phyloP scores from a whole-genome alignment of 139 green algal species.

The Desmodesmus armatus region DNA sequence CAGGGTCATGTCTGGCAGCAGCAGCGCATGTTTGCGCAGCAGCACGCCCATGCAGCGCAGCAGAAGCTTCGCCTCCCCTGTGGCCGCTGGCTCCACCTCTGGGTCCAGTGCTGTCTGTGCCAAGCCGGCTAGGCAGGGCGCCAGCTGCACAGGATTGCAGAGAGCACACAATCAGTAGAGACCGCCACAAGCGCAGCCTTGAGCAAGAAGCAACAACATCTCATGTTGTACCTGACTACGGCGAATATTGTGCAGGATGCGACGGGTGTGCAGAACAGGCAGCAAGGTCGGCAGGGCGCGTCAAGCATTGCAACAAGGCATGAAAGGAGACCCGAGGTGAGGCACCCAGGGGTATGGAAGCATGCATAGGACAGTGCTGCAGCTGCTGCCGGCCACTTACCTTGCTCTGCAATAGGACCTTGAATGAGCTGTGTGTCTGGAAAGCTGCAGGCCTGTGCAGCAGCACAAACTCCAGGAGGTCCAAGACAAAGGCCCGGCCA shows the following conservation, averaged over 20 bases:
- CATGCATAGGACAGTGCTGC: too few relatives aligned
- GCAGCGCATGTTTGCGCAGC: constrained; percentile 57
- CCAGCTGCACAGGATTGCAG: too few relatives aligned
- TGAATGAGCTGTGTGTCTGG: constrained; percentile 55
- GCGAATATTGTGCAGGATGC: too few relatives aligned
- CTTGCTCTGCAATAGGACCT: constrained; percentile 61
- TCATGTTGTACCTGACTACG: too few relatives aligned
- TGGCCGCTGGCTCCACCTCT: constrained; percentile 51
- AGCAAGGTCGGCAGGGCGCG: too few relatives aligned
- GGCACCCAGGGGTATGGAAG: too few relatives aligned
- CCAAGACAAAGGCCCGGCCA: constrained; percentile 76
- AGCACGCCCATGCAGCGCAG: constrained; percentile 66
- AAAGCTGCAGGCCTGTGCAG: constrained; percentile 70
- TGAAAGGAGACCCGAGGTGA: too few relatives aligned
- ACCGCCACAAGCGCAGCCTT: too few relatives aligned
- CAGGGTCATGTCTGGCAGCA: constrained; percentile 48
- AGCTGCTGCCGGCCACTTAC: constrained; percentile 53
- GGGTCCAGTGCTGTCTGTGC: constrained; percentile 58
- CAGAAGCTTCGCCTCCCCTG: constrained; percentile 60
- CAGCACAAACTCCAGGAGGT: constrained; percentile 87
- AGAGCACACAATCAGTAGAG: too few relatives aligned
- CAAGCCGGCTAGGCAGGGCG: constrained; percentile 62
- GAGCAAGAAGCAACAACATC: constrained; percentile 31
- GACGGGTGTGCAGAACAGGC: too few relatives aligned
- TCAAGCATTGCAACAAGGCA: too few relatives aligned